These are phyloP conservation scores for Anisodus acutangulus DNA, from an alignment of 257 asterid species.

Conservation along the genomic window DNA sequence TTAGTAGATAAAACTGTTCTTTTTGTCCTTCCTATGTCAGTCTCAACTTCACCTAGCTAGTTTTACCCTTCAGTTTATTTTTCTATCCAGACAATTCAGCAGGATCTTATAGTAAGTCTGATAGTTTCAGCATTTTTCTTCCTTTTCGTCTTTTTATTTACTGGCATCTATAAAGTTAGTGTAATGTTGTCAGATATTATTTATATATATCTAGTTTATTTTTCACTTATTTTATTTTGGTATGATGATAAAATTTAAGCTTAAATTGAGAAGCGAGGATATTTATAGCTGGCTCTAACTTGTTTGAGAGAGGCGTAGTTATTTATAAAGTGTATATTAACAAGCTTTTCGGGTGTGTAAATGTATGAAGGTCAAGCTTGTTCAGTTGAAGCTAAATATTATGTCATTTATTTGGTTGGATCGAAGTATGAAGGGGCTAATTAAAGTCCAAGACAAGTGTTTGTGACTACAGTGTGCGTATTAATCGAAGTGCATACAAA, in stretches of 20 bases:
- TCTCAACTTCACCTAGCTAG: neutral
- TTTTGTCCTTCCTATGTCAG: neutral
- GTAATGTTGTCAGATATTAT: neutral
- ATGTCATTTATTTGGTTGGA: neutral
- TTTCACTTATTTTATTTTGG: neutral
- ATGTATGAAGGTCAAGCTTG: neutral
- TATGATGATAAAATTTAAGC: neutral
- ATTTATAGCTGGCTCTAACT: neutral
- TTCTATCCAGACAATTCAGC: neutral
- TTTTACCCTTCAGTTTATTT: neutral
- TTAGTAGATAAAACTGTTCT: neutral
- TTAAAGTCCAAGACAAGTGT: neutral
- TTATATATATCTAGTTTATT: neutral
- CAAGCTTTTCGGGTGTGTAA: neutral
- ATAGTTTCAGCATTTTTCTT: slow-evolving; percentile 8
- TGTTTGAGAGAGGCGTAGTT: neutral
- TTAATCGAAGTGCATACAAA: neutral
- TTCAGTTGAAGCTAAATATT: neutral
- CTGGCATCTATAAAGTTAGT: neutral
- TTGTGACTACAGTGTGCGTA: neutral
- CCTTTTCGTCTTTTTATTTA: neutral
- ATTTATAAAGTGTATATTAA: neutral
- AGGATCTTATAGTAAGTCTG: neutral
- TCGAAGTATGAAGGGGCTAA: neutral
- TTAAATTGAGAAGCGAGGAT: neutral